Evolutionary conservation across 1,284 basidiomycete species (phyloP).

Genomic region (Cryptococcus sp.): DNA sequence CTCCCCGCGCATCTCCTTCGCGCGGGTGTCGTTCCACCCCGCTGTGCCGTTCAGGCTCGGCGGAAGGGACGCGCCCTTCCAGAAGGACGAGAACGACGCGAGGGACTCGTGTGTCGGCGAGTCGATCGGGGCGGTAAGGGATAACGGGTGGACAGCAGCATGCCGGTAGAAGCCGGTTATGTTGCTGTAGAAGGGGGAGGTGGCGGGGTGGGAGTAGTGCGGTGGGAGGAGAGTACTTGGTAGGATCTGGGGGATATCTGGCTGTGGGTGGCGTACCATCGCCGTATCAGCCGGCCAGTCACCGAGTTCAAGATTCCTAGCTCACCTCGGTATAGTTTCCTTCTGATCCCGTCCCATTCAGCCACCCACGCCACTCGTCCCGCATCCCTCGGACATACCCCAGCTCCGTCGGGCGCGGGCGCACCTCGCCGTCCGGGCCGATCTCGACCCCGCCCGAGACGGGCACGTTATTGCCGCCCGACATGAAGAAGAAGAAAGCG

Average conservation of each 20-base stretch:
- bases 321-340: slow-evolving; percentile 44
- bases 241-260: slow-evolving; percentile 21
- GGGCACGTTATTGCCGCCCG: slow-evolving; percentile 32
- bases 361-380: slow-evolving; percentile 33
- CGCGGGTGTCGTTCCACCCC: slow-evolving; percentile 38
- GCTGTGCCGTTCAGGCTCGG: slow-evolving; percentile 4
- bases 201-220: slow-evolving; percentile 22
- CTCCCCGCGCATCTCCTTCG: slow-evolving; percentile 32
- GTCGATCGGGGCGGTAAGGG: slow-evolving; percentile 9
- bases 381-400: slow-evolving; percentile 25
- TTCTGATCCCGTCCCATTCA: slow-evolving; percentile 35
- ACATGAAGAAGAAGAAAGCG: slow-evolving; percentile 50
- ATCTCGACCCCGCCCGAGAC: slow-evolving; percentile 19
- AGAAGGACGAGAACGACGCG: slow-evolving; percentile 19
- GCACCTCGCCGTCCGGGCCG: slow-evolving; percentile 39
- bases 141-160: slow-evolving; percentile 28
- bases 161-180: slow-evolving; percentile 49
- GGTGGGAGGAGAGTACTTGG: slow-evolving; percentile 32
- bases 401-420: slow-evolving; percentile 31
- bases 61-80: slow-evolving; percentile 19
- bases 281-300: no score
- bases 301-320: neutral
- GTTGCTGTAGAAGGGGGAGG: slow-evolving; percentile 36
- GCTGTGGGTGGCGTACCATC: slow-evolving; percentile 17
- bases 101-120: slow-evolving; percentile 15